phyloP scores from a whole-genome alignment of 2,329 filamentous ascomycete genomes.

The Stagonosporopsis vannaccii region DNA sequence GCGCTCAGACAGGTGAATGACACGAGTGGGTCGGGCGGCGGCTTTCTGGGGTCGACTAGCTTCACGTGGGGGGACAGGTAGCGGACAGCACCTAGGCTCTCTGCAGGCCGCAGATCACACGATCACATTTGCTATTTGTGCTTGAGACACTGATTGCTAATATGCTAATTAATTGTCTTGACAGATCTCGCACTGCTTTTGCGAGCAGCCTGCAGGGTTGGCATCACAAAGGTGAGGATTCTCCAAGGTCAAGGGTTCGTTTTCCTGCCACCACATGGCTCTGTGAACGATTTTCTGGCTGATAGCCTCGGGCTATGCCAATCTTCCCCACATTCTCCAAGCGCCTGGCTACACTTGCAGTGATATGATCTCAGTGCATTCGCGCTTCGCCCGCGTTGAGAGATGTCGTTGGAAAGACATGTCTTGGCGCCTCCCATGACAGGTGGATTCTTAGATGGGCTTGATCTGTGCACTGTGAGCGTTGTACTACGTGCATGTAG shows the following conservation, averaged over 20 bases:
- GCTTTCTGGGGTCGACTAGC: constrained; percentile 13
- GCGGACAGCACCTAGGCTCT: constrained; percentile 3
- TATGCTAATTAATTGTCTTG: background rate
- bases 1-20: constrained; percentile 13
- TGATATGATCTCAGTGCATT: constrained; percentile 10
- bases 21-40: constrained; percentile 15
- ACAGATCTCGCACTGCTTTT: background rate
- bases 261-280: background rate
- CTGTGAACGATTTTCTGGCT: constrained; percentile 1
- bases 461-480: constrained; percentile 63
- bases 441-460: constrained; percentile 63
- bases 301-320: background rate
- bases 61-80: constrained; percentile 17
- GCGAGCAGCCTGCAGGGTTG: background rate
- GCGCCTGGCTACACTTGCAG: constrained; percentile 8
- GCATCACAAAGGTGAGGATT: background rate
- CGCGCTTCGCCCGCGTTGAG: constrained; percentile 13
- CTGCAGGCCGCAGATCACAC: constrained; percentile 15
- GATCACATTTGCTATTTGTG: background rate
- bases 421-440: constrained; percentile 1
- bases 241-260: background rate
- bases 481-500: background rate
- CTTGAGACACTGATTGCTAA: background rate
- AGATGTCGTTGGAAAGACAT: constrained; percentile 19
- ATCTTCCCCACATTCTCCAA: constrained; percentile 10